These are phyloP conservation scores for Plasmodium inui DNA, from an alignment of 169 alveolate species.

Conservation along the genomic window DNA sequence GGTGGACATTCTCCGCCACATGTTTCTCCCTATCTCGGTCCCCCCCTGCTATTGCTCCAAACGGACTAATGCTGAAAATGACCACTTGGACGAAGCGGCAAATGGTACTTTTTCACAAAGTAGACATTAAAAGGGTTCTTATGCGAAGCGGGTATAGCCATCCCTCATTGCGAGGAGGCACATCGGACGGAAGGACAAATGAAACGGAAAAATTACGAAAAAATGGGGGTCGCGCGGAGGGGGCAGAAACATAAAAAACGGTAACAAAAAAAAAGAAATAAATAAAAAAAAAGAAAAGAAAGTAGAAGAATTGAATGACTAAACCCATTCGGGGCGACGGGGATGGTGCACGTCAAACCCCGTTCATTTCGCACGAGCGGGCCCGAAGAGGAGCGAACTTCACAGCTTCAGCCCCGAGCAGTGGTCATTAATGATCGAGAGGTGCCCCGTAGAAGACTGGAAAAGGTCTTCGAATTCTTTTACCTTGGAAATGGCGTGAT, in stretches of 20 bases:
- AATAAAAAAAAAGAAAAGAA: not conserved
- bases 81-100: not conserved
- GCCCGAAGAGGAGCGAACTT: not conserved
- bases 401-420: constrained; percentile 15
- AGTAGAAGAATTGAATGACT: too few relatives aligned
- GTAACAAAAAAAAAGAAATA: not conserved
- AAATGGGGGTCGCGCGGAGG: not conserved
- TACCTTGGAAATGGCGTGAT: not conserved
- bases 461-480: constrained; percentile 22
- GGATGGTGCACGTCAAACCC: not conserved
- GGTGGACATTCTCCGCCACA: not conserved
- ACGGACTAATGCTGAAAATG: not conserved
- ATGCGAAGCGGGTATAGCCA: not conserved
- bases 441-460: not conserved
- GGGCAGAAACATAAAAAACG: not conserved
- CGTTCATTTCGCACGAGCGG: not conserved
- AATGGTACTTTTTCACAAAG: not conserved
- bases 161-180: not conserved
- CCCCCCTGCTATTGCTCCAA: not conserved
- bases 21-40: not conserved
- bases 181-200: not conserved
- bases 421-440: constrained; percentile 58
- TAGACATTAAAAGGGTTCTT: not conserved
- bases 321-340: not conserved
- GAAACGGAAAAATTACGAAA: not conserved